These are phyloP conservation scores for Pinus albicaulis DNA, from an alignment of 75 land plant genomes.

Conservation along the genomic window DNA sequence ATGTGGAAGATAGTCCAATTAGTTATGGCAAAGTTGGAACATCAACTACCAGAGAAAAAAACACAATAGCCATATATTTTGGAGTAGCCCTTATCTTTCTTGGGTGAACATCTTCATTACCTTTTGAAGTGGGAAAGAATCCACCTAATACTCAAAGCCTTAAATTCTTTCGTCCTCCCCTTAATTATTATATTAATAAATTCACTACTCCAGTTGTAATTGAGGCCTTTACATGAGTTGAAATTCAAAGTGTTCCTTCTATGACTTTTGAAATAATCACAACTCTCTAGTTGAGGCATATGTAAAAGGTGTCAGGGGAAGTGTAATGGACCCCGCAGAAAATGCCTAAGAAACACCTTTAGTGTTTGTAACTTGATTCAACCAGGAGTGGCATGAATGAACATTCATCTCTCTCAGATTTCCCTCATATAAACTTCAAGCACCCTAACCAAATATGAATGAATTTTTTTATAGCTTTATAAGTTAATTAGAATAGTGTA, in stretches of 20 bases:
- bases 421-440: not conserved
- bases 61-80: constrained; percentile 6
- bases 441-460: not conserved
- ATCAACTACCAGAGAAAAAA: no score
- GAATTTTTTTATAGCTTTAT: not conserved
- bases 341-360: not conserved
- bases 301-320: not conserved
- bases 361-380: not conserved
- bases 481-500: not conserved
- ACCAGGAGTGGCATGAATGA: not conserved
- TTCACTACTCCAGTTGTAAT: constrained; percentile 45
- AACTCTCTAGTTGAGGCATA: constrained; percentile 10
- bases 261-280: constrained; percentile 8
- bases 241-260: constrained; percentile 20
- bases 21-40: no score
- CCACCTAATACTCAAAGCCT: constrained; percentile 29
- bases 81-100: constrained; percentile 55
- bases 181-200: constrained; percentile 82
- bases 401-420: not conserved
- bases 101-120: constrained; percentile 63
- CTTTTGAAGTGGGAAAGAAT: constrained; percentile 55
- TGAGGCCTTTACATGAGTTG: constrained; percentile 22
- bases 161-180: constrained; percentile 79
- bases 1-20: no score
- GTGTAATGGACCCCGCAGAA: not conserved